A percentile compares a stretch with the other conserved stretches of the same genome.
These are phyloP conservation scores for Mimosa bimucronata DNA, from an alignment of 306 rosid genomes.

Conservation along the genomic window DNA sequence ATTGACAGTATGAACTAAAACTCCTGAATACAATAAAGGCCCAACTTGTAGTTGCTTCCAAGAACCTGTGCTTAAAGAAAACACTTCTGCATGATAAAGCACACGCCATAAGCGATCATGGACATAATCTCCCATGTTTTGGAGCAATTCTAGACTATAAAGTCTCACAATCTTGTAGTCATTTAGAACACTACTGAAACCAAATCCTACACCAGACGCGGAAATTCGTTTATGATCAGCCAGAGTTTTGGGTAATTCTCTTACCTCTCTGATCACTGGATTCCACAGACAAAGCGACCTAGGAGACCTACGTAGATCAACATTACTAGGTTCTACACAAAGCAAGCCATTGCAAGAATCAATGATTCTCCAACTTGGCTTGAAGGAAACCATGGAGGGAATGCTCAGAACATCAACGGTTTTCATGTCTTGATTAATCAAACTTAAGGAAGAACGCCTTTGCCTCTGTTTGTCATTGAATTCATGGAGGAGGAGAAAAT, in stretches of 20 bases:
- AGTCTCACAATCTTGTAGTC: not conserved
- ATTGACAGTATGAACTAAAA: not conserved
- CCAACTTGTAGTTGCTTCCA: not conserved
- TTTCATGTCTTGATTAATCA: not conserved
- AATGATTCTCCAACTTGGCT: not conserved
- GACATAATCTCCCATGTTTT: too few relatives aligned
- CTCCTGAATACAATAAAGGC: rapidly evolving
- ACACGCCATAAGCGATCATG: too few relatives aligned
- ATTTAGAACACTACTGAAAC: not conserved
- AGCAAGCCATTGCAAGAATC: not conserved
- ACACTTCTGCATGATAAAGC: not conserved
- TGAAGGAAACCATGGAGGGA: not conserved
- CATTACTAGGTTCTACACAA: not conserved
- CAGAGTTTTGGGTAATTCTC: not conserved
- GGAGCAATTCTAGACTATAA: not conserved
- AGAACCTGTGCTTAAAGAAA: not conserved
- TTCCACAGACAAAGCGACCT: not conserved
- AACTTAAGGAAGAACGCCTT: too few relatives aligned
- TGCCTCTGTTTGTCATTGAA: rapidly evolving
- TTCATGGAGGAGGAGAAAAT: not conserved
- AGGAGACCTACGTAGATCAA: rapidly evolving
- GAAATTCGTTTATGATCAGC: too few relatives aligned
- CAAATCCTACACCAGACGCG: not conserved
- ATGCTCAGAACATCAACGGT: not conserved
- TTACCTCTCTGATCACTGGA: not conserved